Percentiles rank a stretch among this genome's conserved stretches.
Conservation (phyloP, 2,329 filamentous ascomycete genomes). For the Trichoderma atrobrunneum region DNA sequence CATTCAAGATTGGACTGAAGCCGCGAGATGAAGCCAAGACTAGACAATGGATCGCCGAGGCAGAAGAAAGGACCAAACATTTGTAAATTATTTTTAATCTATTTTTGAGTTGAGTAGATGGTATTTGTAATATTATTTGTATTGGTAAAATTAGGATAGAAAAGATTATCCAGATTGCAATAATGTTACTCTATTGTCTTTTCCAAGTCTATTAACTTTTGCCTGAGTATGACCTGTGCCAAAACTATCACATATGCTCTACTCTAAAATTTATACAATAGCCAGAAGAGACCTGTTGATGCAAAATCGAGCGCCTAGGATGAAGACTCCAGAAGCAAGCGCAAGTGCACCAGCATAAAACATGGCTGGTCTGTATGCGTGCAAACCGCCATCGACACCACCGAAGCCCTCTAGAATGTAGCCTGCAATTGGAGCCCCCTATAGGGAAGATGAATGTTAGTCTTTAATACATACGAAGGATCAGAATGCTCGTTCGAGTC, state of each 20-base stretch:
- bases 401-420: slow-evolving; percentile 54
- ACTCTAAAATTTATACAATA: not conserved
- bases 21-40: slow-evolving; percentile 46
- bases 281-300: slow-evolving; percentile 37
- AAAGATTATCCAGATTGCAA: not conserved
- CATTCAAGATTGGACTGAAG: slow-evolving; percentile 57
- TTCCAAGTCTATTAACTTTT: not conserved
- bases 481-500: not conserved
- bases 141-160: not conserved
- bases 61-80: slow-evolving; percentile 50
- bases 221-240: not conserved
- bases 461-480: not conserved
- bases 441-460: not conserved
- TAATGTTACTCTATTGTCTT: not conserved
- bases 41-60: slow-evolving; percentile 51
- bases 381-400: slow-evolving; percentile 43
- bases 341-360: slow-evolving; percentile 56
- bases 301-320: slow-evolving; percentile 42
- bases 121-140: not conserved
- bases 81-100: slow-evolving; percentile 11
- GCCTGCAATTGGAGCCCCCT: slow-evolving; percentile 57
- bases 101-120: not conserved
- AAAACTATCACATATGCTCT: not conserved
- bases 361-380: slow-evolving; percentile 56
- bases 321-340: slow-evolving; percentile 41